phyloP scores from a whole-genome alignment of 306 rosid genomes.

The Prunus salicina region DNA sequence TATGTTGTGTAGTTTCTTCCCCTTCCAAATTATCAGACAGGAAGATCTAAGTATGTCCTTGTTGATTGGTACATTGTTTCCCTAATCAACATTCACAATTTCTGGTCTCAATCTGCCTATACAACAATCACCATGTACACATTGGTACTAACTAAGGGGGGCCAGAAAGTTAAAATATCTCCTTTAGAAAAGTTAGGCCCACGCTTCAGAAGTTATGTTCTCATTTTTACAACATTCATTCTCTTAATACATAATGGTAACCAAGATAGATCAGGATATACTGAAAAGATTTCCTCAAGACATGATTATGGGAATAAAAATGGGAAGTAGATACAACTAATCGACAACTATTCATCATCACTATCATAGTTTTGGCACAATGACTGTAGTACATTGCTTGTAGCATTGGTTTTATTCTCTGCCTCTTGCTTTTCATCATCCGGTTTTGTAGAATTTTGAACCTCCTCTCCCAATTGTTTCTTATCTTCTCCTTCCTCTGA shows the following conservation, averaged over 20 bases:
- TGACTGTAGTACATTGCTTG: constrained; percentile 33
- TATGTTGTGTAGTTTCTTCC: no score
- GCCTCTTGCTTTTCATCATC: constrained; percentile 29
- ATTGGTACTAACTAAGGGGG: no score
- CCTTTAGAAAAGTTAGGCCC: neutral
- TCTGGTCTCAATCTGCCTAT: no score
- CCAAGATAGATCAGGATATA: neutral
- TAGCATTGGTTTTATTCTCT: constrained; percentile 11
- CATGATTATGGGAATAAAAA: neutral
- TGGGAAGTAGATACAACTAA: neutral
- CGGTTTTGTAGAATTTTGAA: constrained; percentile 1
- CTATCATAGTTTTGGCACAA: constrained; percentile 57
- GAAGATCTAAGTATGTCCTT: no score
- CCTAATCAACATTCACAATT: no score
- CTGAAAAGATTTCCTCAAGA: neutral
- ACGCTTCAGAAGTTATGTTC: neutral
- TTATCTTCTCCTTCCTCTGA: constrained; percentile 27
- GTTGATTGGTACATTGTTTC: no score
- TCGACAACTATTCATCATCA: constrained; percentile 28
- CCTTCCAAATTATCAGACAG: no score
- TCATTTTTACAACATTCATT: neutral
- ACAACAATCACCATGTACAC: no score
- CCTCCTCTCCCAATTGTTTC: constrained; percentile 27
- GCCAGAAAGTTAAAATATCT: no score
- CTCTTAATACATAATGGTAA: neutral